Percentiles rank a stretch among this genome's conserved stretches.
Evolutionary conservation across 2,329 filamentous ascomycete species (phyloP).

Genomic region (Nothophaeocryptopus gaeumannii): DNA sequence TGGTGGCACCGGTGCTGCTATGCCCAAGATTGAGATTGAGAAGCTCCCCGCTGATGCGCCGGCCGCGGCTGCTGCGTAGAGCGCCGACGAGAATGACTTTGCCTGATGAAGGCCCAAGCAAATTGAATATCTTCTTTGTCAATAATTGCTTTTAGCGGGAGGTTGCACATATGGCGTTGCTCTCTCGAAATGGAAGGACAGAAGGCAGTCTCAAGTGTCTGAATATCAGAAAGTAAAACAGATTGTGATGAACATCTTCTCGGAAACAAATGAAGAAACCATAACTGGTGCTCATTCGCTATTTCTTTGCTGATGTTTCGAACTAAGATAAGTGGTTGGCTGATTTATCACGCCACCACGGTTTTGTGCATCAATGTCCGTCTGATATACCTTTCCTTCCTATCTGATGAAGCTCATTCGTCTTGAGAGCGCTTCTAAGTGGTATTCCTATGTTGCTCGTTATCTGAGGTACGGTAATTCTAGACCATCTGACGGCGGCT

Average conservation of each 20-base stretch:
- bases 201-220: background rate
- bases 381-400: background rate
- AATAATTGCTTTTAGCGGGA: too few species aligned
- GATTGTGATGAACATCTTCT: background rate
- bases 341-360: slow-evolving; percentile 9
- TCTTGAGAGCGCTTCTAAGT: too few species aligned
- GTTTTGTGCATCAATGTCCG: background rate
- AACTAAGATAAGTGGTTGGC: background rate
- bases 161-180: too few species aligned
- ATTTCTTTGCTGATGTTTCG: background rate
- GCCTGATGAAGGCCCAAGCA: background rate
- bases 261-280: background rate
- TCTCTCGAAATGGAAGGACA: too few species aligned
- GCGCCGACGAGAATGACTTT: background rate
- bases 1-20: slow-evolving; percentile 66
- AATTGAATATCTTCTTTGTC: too few species aligned
- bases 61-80: slow-evolving; percentile 12
- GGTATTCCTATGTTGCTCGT: too few species aligned
- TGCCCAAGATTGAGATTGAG: slow-evolving; percentile 65
- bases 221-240: background rate
- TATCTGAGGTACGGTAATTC: too few species aligned
- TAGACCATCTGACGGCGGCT: too few species aligned
- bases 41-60: slow-evolving; percentile 41
- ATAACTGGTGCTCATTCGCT: background rate
- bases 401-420: too few species aligned